Evolutionary conservation across 2,329 filamentous ascomycete genomes (phyloP).

Genomic region (Cryphonectria carpinicola): DNA sequence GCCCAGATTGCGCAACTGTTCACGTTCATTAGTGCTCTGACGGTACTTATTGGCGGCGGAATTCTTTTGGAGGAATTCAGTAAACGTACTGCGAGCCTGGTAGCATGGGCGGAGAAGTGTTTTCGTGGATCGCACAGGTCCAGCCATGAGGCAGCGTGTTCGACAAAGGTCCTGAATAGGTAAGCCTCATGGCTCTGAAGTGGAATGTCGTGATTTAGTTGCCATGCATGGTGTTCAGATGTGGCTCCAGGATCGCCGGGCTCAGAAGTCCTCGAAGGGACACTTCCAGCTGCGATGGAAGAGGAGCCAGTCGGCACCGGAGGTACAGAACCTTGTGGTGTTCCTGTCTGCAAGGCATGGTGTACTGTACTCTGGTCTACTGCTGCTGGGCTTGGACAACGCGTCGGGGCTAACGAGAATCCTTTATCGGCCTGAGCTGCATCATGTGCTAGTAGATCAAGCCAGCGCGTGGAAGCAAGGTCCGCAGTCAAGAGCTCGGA

Average conservation of each 20-base stretch:
- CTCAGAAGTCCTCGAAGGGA: neutral
- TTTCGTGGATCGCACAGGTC: constrained; percentile 41
- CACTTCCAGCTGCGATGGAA: neutral
- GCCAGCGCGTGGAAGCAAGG: constrained; percentile 39
- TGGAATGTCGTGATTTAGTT: constrained; percentile 13
- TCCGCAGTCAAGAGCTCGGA: constrained; percentile 37
- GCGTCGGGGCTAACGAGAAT: constrained; percentile 36
- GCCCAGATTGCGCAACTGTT: constrained; percentile 49
- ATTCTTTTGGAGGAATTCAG: neutral
- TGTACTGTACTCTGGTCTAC: neutral
- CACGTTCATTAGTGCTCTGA: neutral
- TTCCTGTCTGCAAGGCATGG: neutral
- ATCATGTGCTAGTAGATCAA: constrained; percentile 38
- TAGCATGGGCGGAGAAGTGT: constrained; percentile 40
- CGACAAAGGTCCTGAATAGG: constrained; percentile 14
- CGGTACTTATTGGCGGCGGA: neutral
- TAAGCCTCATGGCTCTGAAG: constrained; percentile 11
- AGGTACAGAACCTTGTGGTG: neutral
- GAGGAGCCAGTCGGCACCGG: neutral
- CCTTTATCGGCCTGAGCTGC: constrained; percentile 39
- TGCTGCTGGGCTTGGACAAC: constrained; percentile 15
- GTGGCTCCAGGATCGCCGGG: neutral
- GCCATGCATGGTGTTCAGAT: constrained; percentile 15
- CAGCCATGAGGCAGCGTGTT: constrained; percentile 26
- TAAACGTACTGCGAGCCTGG: constrained; percentile 35